phyloP scores from a whole-genome alignment of 1,284 basidiomycete genomes.

The Crucibulum parvulum region DNA sequence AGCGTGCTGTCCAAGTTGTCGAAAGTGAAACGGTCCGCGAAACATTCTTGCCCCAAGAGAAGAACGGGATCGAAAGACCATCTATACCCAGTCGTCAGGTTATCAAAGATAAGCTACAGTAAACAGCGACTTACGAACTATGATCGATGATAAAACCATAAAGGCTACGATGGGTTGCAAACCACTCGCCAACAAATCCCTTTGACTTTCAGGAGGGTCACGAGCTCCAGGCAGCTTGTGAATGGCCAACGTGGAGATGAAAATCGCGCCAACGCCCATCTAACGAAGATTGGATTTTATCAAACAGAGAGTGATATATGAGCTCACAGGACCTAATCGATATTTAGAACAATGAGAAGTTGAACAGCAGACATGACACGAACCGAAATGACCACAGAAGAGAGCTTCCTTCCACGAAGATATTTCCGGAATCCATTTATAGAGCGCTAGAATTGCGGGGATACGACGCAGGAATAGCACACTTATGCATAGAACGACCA shows the following conservation, averaged over 20 bases:
- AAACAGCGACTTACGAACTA: conserved; percentile 64
- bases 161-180: conserved; percentile 87
- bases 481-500: conserved; percentile 70
- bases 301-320: neutral
- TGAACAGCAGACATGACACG: conserved; percentile 8
- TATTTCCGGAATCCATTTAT: conserved; percentile 88
- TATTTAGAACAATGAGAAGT: neutral
- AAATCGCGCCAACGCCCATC: conserved; percentile 88
- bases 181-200: conserved; percentile 72
- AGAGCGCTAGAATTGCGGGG: conserved; percentile 76
- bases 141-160: conserved; percentile 83
- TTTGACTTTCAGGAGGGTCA: conserved; percentile 65
- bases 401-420: conserved; percentile 79
- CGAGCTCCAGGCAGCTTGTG: conserved; percentile 68
- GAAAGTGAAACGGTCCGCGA: conserved; percentile 51
- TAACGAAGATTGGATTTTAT: conserved; percentile 24
- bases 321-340: conserved; percentile 61
- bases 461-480: conserved; percentile 81
- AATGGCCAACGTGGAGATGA: conserved; percentile 82
- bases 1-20: conserved; percentile 37
- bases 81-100: conserved; percentile 48
- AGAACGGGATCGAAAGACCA: conserved; percentile 90
- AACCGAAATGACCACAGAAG: conserved; percentile 90
- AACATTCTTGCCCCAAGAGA: conserved; percentile 73
- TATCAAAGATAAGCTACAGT: neutral